phyloP scores from a whole-genome alignment of 345 rosid species.

The Psidium guajava region DNA sequence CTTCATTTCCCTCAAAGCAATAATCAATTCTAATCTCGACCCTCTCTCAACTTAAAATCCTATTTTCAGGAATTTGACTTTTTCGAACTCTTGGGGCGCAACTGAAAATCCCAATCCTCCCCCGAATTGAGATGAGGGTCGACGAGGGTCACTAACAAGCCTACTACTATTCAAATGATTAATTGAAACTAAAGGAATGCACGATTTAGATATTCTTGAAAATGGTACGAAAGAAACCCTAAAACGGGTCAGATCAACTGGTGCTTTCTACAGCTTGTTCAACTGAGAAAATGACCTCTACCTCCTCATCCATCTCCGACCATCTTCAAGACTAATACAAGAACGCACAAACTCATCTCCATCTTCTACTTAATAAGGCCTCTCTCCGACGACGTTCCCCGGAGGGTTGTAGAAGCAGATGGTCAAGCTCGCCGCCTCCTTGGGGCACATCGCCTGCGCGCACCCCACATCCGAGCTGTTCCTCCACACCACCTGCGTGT shows the following conservation, averaged over 20 bases:
- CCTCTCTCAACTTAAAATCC: neutral
- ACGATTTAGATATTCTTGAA: neutral
- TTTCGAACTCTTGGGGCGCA: neutral
- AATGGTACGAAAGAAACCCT: neutral
- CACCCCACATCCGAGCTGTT: constrained; percentile 64
- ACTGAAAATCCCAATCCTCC: neutral
- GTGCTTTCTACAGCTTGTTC: neutral
- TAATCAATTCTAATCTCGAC: neutral
- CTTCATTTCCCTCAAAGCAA: neutral
- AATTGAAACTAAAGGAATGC: neutral
- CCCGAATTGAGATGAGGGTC: neutral
- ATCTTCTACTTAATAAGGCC: constrained; percentile 31
- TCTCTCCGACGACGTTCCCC: constrained; percentile 65
- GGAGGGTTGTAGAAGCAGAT: constrained; percentile 82
- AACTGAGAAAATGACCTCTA: too few relatives aligned
- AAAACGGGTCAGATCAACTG: neutral
- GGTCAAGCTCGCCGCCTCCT: constrained; percentile 43
- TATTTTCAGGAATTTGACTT: neutral
- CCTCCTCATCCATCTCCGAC: neutral
- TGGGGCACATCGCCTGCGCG: constrained; percentile 45
- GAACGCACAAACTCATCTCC: neutral
- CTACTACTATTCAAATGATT: neutral
- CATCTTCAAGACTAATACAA: neutral
- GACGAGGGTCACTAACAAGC: neutral
- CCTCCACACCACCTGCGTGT: constrained; percentile 79